Evolutionary conservation across 768 basidiomycete genomes (phyloP).

Genomic region (Vararia minispora): DNA sequence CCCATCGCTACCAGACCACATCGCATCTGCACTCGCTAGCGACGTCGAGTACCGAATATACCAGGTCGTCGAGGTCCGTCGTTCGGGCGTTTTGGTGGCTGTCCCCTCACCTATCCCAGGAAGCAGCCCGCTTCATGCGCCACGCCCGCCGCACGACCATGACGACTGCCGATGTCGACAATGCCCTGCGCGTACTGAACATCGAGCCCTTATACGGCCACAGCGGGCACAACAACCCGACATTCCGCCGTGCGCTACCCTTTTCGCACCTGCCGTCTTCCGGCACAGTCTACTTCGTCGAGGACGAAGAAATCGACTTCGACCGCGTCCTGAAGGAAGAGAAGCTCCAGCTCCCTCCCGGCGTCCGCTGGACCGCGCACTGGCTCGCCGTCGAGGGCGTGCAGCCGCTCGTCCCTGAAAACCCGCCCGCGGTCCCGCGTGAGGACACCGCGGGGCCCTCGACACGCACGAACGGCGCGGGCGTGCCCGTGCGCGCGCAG

Average conservation of each 20-base stretch:
- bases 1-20: conserved; percentile 58
- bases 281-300: conserved; percentile 82
- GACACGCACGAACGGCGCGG: conserved; percentile 19
- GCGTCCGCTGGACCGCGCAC: conserved; percentile 84
- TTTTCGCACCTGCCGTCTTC: conserved; percentile 34
- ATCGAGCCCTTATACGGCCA: conserved; percentile 94
- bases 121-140: conserved; percentile 94
- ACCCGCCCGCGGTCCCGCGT: conserved; percentile 73
- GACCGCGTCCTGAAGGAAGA: conserved; percentile 82
- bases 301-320: conserved; percentile 97
- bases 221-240: conserved; percentile 49
- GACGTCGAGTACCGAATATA: conserved; percentile 97
- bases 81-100: background rate
- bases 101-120: conserved; percentile 32
- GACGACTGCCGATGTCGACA: conserved; percentile 84
- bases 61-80: conserved; percentile 79
- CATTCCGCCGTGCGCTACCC: conserved; percentile 46
- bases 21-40: conserved; percentile 79
- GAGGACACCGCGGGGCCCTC: conserved; percentile 26
- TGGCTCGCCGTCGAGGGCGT: conserved; percentile 99
- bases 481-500: conserved; percentile 29
- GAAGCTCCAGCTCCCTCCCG: conserved; percentile 71
- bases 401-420: conserved; percentile 92
- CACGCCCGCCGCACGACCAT: conserved; percentile 87
- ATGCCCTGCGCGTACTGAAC: conserved; percentile 87